Base-by-base conservation (phyloP, 306 rosid species). In the Pachyrhizus erosus region DNA sequence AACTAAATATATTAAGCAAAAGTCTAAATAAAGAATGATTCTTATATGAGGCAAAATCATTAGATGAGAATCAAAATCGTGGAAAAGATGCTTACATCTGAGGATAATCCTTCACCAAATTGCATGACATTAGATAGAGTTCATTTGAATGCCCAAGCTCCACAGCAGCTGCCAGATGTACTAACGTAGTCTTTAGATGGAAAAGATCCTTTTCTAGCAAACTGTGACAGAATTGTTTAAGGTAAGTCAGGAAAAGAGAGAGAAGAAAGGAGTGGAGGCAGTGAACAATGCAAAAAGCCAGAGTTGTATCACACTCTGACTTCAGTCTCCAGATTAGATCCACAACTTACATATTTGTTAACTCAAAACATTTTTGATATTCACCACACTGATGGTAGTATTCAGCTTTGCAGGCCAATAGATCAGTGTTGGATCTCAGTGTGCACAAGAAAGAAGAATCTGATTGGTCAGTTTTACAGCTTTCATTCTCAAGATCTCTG, bases 131-230 rank as follows among this genome's bases (percentile, higher is more conserved):
- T 77, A 96, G 87, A 89, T 96, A 96, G 29, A 96, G 98, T 82
- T 96, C 99, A 89, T 96, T 96, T 68, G 98, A 96, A 80, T 96
- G 89, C 29, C 97, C 99, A 91, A 91, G 97, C 87, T 96, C 98
- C 92, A 92, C 92, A 13, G 99, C 94, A 77, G 99, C 97, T 29
- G 97, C 98, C 85, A 96, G 87, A 88, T 96, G 99, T 87, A 96
- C 94, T 86, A 92, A 80, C 17, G 97, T 96, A 84, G 91, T 87
- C 86, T 96, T 96, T 67, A 93, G 75, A 91, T 93, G 99, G 86
- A 96, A 96, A 69, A 93, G 96, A 72, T 96, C 99, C 87, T 92
- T 96, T 87, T 96, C 99, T 76, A 96, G 98, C 78, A 96, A 75
- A 75, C 98, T 96, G 89, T 51, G 84, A 85, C n/a, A 73, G 31